These are phyloP conservation scores for Penicillium concentricum DNA, from an alignment of 2,329 filamentous ascomycete species.

Conservation along the genomic window DNA sequence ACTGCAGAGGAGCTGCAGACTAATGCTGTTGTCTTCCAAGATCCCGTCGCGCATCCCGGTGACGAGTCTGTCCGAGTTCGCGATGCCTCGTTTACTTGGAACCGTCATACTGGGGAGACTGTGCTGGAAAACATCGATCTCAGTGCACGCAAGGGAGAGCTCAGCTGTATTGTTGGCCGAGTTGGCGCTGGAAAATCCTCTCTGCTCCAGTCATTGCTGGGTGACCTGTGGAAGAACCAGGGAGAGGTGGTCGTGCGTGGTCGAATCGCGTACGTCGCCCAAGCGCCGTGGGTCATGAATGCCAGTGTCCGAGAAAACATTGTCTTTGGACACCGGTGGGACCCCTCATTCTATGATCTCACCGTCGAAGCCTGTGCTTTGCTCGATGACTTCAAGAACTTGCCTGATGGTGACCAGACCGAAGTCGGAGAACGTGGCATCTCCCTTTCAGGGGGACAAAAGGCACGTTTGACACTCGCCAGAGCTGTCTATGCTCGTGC, in stretches of 20 bases:
- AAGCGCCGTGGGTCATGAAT: conserved; percentile 96
- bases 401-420: conserved; percentile 94
- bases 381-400: conserved; percentile 81
- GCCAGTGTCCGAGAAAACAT: conserved; percentile 97
- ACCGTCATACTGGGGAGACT: conserved; percentile 68
- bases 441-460: conserved; percentile 92
- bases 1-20: conserved; percentile 84
- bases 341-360: conserved; percentile 89
- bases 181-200: conserved; percentile 97
- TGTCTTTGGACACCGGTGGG: conserved; percentile 90
- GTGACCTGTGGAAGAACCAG: conserved; percentile 85
- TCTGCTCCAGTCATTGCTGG: conserved; percentile 80
- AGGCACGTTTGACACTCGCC: conserved; percentile 86
- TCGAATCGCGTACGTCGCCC: conserved; percentile 83
- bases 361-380: conserved; percentile 90
- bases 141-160: conserved; percentile 84
- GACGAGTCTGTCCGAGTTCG: conserved; percentile 83
- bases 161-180: conserved; percentile 87
- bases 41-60: conserved; percentile 70
- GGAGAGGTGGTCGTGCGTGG: conserved; percentile 82
- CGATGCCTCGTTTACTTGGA: conserved; percentile 91
- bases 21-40: conserved; percentile 72
- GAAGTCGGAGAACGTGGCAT: conserved; percentile 97
- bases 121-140: conserved; percentile 83
- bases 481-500: conserved; percentile 93